Base-by-base conservation (phyloP, 1,284 basidiomycete genomes). In the Puccinia polysora region DNA sequence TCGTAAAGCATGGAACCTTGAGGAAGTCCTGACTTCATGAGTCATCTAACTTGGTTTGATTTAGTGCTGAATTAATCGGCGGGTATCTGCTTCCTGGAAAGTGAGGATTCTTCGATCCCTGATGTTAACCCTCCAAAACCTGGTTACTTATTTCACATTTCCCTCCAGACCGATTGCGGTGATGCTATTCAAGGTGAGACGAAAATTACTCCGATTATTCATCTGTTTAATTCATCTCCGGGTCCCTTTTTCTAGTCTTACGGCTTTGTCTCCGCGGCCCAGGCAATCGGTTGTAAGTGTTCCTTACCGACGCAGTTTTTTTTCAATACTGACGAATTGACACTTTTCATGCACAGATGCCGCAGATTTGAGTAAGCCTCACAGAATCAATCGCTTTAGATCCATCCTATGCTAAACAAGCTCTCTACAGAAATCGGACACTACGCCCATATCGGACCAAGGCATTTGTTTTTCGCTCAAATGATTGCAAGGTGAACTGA, bases 381-480 rank as follows among this genome's bases (percentile, higher is more conserved):
- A 28, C 28, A 15, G 10, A 25, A 6, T 32, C 25, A 4, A 52
- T 60, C 18, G 6, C 52, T 7, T 28, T n/a, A 20, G 28, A 18
- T 20, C 1, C n/a, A 7, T 7, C n/a, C 8, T 28, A 23, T 20
- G 25, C 15, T 45, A n/a, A n/a, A 2, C 18, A 45, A 47, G 6
- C 15, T 49, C 18, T 18, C 38, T 40, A 1, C n/a, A 70, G 67
- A 70, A 60, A 70, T 70, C n/a, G 67, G 67, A 47, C 67, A 70
- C 52, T 70, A 70, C 32, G 67, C 56, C 2, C 67, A 70, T 34
- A 59, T 70, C 23, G 56, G 56, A 7, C 67, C 67, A 18, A 55
- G 56, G 14, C 56, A 60, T 60, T 36, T 70, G n/a, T 70, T 70
- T 52, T 70, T 70, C 28, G 67, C 67, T 7, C 67, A 70, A 43